Evolutionary conservation across 352 stramenopile species (phyloP).

Genomic region (Phytophthora hybrid): DNA sequence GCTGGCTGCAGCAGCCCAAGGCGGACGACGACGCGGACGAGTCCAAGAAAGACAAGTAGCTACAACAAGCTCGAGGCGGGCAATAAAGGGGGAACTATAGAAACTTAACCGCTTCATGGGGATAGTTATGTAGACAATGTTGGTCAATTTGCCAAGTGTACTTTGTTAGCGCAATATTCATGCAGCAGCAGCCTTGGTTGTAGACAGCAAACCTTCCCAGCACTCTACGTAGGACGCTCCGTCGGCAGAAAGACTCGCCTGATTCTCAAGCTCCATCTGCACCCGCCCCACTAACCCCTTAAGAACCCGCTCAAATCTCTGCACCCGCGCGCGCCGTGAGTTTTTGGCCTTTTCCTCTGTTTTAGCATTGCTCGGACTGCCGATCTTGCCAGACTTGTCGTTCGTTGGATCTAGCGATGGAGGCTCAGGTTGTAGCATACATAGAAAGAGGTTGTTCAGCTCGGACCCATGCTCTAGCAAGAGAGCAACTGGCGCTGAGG

Average conservation of each 20-base stretch:
- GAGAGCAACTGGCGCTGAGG: slow-evolving; percentile 17
- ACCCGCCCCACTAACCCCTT: slow-evolving; percentile 32
- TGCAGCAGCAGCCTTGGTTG: slow-evolving; percentile 20
- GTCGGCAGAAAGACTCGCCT: background rate
- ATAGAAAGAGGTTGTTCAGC: slow-evolving; percentile 29
- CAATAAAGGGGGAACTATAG: background rate
- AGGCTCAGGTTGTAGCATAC: slow-evolving; percentile 14
- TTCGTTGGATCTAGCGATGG: background rate
- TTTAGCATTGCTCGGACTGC: background rate
- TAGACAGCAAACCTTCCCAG: slow-evolving; percentile 24
- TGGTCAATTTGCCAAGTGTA: background rate
- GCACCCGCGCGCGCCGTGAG: background rate
- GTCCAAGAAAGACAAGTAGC: slow-evolving; percentile 47
- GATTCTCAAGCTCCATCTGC: slow-evolving; percentile 15
- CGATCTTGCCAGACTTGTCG: background rate
- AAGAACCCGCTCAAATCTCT: slow-evolving; percentile 28
- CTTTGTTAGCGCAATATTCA: slow-evolving; percentile 11
- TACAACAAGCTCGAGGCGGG: background rate
- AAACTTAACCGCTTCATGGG: background rate
- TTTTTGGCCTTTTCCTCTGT: slow-evolving; percentile 16
- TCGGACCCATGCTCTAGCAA: slow-evolving; percentile 18
- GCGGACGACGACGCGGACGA: slow-evolving; percentile 13
- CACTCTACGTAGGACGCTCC: slow-evolving; percentile 1
- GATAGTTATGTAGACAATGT: background rate
- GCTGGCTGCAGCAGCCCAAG: slow-evolving; percentile 61